Evolutionary conservation across 208 protist species (phyloP).

Genomic region (Leishmania guyanensis): DNA sequence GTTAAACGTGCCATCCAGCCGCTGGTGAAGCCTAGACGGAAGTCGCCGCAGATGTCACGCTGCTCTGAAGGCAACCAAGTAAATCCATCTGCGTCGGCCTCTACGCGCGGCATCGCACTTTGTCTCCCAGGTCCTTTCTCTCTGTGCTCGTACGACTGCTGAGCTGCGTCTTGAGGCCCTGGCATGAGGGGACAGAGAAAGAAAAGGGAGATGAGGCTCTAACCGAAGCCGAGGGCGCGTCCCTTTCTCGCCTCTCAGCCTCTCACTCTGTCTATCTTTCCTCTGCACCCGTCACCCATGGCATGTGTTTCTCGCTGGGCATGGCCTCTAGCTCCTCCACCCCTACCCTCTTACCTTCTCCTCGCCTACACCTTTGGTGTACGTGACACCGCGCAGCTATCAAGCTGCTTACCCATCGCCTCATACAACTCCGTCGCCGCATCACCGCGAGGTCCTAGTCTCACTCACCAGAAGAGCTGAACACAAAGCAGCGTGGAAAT

Average conservation of each 20-base stretch:
- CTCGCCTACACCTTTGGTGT: background rate
- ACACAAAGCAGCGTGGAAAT: background rate
- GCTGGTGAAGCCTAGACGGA: background rate
- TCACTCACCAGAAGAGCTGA: background rate
- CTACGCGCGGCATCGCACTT: background rate
- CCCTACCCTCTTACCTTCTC: background rate
- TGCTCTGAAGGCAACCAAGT: background rate
- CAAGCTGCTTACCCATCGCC: background rate
- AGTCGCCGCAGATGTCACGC: background rate
- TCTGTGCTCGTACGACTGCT: background rate
- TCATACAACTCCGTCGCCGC: background rate
- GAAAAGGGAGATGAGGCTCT: background rate
- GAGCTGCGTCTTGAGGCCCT: background rate
- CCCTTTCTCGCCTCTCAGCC: background rate
- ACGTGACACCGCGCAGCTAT: background rate
- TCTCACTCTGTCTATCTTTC: background rate
- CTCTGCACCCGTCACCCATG: background rate
- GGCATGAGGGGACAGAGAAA: background rate
- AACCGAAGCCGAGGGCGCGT: background rate
- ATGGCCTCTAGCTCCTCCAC: background rate
- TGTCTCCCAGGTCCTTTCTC: no score
- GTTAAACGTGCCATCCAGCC: conserved; percentile 5
- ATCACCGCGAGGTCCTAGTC: background rate
- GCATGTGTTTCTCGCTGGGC: background rate
- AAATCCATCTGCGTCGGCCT: background rate